Conservation (phyloP, 306 rosid species). For the Ormosia emarginata region DNA sequence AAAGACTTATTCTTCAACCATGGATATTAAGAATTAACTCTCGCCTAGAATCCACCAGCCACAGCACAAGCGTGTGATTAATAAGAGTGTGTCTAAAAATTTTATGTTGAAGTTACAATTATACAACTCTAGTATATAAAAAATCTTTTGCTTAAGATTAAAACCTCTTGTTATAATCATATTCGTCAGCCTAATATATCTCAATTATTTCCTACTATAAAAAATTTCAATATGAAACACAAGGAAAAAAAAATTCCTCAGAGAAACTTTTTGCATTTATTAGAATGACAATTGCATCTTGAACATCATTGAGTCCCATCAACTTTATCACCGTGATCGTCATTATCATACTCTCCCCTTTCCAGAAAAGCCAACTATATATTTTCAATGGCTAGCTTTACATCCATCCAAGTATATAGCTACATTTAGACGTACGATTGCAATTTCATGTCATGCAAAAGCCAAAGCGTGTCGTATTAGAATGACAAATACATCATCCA, state of each 20-base stretch:
- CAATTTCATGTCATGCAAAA: constrained; percentile 44
- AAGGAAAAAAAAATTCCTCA: background rate
- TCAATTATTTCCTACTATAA: too few species aligned
- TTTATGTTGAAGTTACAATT: too few species aligned
- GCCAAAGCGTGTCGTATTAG: constrained; percentile 62
- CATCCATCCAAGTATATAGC: background rate
- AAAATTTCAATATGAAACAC: background rate
- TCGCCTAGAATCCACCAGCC: background rate
- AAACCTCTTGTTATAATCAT: background rate
- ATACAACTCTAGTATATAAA: too few species aligned
- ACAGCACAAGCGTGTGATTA: background rate
- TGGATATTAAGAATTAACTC: background rate
- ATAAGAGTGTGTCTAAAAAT: background rate
- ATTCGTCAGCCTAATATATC: too few species aligned
- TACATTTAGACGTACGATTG: background rate
- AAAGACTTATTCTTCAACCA: background rate
- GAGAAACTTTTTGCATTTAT: constrained; percentile 20
- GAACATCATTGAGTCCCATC: background rate
- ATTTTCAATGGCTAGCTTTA: background rate
- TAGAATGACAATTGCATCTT: background rate
- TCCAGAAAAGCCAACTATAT: background rate
- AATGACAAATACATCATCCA: constrained; percentile 29
- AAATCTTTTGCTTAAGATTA: background rate
- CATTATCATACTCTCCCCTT: background rate
- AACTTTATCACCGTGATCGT: background rate